Conservation (phyloP, 2,329 filamentous ascomycete species). For the Hysterium pulicare region DNA sequence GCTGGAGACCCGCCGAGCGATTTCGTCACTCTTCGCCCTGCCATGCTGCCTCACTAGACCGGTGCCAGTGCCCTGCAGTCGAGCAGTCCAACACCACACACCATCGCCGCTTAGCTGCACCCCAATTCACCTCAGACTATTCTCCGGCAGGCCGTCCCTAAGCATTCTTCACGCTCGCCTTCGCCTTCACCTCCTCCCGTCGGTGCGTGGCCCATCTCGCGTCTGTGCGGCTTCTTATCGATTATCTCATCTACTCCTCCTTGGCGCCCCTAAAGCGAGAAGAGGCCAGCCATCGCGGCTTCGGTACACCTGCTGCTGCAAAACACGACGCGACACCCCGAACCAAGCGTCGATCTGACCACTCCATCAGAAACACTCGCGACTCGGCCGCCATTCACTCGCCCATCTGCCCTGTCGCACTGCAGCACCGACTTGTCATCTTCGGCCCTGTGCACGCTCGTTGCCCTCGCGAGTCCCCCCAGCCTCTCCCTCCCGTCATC, state of each 20-base stretch:
- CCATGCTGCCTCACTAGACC: no score
- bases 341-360: conserved; percentile 10
- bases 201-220: background rate
- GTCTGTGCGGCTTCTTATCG: conserved; percentile 18
- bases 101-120: no score
- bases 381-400: background rate
- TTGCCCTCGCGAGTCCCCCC: conserved; percentile 8
- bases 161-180: no score
- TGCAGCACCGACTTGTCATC: background rate
- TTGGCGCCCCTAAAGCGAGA: conserved; percentile 7
- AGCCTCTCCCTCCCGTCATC: conserved; percentile 14
- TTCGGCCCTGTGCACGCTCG: no score
- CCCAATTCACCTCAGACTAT: no score
- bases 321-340: conserved; percentile 12
- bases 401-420: background rate
- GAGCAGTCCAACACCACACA: no score
- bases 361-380: background rate
- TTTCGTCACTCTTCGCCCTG: no score
- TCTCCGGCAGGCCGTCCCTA: no score
- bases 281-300: conserved; percentile 13
- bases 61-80: no score
- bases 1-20: no score
- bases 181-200: background rate
- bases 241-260: conserved; percentile 16
- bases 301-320: conserved; percentile 7